A percentile compares a stretch with the other conserved stretches of the same genome.
Evolutionary conservation across 1,284 basidiomycete genomes (phyloP).

Genomic region (Irpex lacteus): DNA sequence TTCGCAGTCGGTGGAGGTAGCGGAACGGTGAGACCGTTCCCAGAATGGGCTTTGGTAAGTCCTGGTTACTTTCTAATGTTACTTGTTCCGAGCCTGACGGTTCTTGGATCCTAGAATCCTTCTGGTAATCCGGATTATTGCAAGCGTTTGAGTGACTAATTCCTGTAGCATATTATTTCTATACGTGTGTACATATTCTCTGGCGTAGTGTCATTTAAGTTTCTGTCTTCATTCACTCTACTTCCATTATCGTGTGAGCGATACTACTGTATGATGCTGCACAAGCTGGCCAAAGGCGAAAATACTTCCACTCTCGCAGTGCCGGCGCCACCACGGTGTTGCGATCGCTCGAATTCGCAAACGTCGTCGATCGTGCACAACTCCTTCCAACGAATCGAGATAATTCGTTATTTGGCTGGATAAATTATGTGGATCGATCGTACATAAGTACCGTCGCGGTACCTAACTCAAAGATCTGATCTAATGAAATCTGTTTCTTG

Average conservation of each 20-base stretch:
- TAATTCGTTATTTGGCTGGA: too few species aligned
- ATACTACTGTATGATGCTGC: too few species aligned
- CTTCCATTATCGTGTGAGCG: not conserved
- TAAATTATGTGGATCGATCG: too few species aligned
- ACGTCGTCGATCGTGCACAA: not conserved
- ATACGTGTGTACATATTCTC: not conserved
- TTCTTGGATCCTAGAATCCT: constrained; percentile 16
- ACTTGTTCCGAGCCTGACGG: not conserved
- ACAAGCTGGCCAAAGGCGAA: too few species aligned
- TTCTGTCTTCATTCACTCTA: not conserved
- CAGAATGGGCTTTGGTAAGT: constrained; percentile 35
- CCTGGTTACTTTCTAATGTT: not conserved
- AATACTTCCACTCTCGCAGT: not conserved
- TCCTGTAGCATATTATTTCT: not conserved
- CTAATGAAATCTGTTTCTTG: too few species aligned
- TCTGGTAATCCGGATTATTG: constrained; percentile 25
- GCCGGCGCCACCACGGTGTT: not conserved
- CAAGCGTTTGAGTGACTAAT: constrained; percentile 13
- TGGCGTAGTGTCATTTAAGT: not conserved
- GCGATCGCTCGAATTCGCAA: not conserved
- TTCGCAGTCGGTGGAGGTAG: constrained; percentile 63
- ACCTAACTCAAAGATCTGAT: too few species aligned
- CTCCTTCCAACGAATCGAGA: too few species aligned
- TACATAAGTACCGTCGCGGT: too few species aligned
- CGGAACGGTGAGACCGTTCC: constrained; percentile 43